These are phyloP conservation scores for Microbotryum lychnidis-dioicae DNA, from an alignment of 1,284 basidiomycete species.

Conservation along the genomic window DNA sequence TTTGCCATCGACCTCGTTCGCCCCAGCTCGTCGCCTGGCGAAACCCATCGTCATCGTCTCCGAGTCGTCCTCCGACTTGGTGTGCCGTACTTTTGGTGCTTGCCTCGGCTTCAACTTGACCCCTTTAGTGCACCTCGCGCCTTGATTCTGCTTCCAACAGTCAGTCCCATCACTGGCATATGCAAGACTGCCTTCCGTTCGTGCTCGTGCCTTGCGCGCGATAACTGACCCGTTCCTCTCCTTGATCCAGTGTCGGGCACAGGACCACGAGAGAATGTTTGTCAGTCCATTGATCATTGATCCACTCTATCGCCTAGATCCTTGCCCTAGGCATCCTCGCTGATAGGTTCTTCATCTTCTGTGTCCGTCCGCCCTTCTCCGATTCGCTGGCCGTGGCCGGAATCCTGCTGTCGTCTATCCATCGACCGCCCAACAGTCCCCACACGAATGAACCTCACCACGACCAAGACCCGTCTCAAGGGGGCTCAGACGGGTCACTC, in stretches of 20 bases:
- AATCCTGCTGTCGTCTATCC: neutral
- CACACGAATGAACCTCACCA: constrained; percentile 56
- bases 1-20: too few relatives aligned
- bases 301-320: too few relatives aligned
- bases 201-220: neutral
- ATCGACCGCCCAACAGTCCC: constrained; percentile 18
- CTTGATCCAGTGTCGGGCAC: constrained; percentile 20
- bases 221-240: neutral
- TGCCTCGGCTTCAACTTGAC: neutral
- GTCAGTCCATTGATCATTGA: neutral
- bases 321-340: too few relatives aligned
- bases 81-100: neutral
- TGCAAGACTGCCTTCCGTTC: too few relatives aligned
- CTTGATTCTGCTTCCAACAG: neutral
- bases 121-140: too few relatives aligned
- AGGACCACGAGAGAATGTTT: constrained; percentile 30
- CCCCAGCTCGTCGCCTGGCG: too few relatives aligned
- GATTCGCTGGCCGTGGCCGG: neutral
- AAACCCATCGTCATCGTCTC: too few relatives aligned
- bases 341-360: neutral
- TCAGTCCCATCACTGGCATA: too few relatives aligned
- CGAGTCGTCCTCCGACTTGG: neutral
- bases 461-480: constrained; percentile 87
- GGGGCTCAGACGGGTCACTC: constrained; percentile 97
- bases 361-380: neutral